phyloP scores from a whole-genome alignment of 495 filamentous ascomycete genomes.

The Parathielavia hyrcaniae region DNA sequence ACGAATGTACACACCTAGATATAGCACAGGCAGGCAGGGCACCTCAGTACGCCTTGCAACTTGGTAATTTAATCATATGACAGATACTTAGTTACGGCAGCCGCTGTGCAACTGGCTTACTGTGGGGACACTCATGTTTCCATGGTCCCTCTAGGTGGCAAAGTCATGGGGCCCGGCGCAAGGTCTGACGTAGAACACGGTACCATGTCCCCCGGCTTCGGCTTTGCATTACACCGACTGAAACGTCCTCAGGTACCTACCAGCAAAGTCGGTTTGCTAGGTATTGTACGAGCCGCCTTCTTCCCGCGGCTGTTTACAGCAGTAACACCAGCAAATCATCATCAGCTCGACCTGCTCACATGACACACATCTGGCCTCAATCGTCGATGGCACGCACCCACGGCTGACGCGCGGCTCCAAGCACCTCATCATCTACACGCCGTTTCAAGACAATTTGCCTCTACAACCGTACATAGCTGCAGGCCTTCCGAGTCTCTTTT shows the following conservation, averaged over 20 bases:
- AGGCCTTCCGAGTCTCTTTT: conserved; percentile 7
- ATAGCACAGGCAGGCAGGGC: neutral
- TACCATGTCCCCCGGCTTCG: too few species aligned
- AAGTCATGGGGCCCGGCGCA: too few species aligned
- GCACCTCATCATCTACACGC: conserved; percentile 19
- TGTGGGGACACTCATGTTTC: too few species aligned
- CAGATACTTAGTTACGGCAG: too few species aligned
- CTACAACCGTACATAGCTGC: too few species aligned
- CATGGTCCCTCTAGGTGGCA: too few species aligned
- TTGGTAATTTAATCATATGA: conserved; percentile 7
- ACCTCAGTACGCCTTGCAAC: neutral
- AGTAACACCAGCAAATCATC: neutral
- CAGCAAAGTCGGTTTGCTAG: too few species aligned
- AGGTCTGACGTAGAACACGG: too few species aligned
- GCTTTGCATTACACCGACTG: too few species aligned
- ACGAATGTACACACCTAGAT: neutral
- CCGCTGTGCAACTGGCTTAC: too few species aligned
- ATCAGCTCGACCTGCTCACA: neutral
- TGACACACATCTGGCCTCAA: neutral
- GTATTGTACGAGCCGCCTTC: too few species aligned
- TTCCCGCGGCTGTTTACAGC: neutral
- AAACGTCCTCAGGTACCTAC: too few species aligned
- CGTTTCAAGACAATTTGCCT: conserved; percentile 28
- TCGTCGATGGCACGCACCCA: neutral
- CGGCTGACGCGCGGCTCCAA: neutral